A percentile compares a stretch with the other conserved stretches of the same genome.
phyloP scores from a whole-genome alignment of 345 rosid species.

The Eucalyptus cloeziana region DNA sequence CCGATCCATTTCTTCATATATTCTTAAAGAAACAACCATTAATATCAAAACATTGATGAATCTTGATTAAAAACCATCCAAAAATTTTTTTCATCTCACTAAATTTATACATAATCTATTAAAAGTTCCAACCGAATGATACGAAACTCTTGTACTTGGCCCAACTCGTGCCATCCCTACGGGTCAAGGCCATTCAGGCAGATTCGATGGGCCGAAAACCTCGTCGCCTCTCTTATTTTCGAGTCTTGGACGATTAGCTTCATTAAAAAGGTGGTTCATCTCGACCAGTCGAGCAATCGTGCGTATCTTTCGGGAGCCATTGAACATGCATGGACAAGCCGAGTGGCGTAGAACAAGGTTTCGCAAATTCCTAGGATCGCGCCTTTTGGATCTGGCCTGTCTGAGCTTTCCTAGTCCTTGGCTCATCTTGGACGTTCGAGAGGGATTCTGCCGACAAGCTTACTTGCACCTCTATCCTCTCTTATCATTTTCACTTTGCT shows the following conservation, averaged over 20 bases:
- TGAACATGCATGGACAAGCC: not conserved
- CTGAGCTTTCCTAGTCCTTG: not conserved
- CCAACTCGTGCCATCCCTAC: not conserved
- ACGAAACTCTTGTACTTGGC: not conserved
- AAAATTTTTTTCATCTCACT: not conserved
- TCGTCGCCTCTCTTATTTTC: not conserved
- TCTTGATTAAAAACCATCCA: not conserved
- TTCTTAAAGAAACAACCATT: not conserved
- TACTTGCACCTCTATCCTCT: not conserved
- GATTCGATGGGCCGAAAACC: not conserved
- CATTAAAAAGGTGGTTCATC: rapidly evolving
- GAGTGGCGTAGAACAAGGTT: not conserved
- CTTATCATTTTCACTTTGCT: not conserved
- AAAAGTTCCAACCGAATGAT: not conserved
- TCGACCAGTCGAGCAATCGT: rapidly evolving
- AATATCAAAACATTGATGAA: not conserved
- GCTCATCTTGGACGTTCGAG: not conserved
- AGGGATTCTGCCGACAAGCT: not conserved
- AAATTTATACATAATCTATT: not conserved
- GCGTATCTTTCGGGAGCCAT: not conserved
- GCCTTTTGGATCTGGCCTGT: not conserved
- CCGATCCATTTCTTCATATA: not conserved
- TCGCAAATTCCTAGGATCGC: not conserved
- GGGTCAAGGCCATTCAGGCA: not conserved
- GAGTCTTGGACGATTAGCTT: not conserved